phyloP scores from a whole-genome alignment of 1,284 basidiomycete species.

The Austroboletus niveus region DNA sequence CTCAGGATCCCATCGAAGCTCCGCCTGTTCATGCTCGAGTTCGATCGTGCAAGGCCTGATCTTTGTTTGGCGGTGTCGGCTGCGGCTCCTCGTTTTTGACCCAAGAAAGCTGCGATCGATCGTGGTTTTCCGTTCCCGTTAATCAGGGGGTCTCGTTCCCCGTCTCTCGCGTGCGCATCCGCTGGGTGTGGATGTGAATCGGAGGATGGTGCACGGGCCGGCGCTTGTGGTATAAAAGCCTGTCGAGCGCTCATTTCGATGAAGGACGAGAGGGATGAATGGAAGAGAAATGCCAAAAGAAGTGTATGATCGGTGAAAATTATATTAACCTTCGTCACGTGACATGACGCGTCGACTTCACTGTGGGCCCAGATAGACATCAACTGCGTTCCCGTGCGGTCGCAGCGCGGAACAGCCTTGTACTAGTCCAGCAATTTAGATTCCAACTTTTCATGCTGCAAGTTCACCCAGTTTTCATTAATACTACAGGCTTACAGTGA shows the following conservation, averaged over 20 bases:
- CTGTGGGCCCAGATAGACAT: too few species aligned
- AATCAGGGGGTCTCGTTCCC: constrained; percentile 1
- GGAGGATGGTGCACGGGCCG: constrained; percentile 7
- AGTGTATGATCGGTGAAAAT: not conserved
- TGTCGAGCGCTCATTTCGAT: constrained; percentile 27
- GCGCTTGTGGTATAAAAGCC: constrained; percentile 22
- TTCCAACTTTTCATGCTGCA: too few species aligned
- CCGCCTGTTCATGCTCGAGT: constrained; percentile 8
- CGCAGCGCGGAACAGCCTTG: too few species aligned
- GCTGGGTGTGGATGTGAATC: constrained; percentile 6
- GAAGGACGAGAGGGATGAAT: not conserved
- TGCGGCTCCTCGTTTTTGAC: constrained; percentile 13
- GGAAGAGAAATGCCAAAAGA: not conserved
- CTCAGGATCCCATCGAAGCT: constrained; percentile 25
- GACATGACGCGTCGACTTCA: not conserved
- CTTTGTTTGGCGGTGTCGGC: not conserved
- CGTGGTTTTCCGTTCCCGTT: constrained; percentile 13
- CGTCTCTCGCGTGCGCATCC: constrained; percentile 10
- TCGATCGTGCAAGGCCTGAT: constrained; percentile 9
- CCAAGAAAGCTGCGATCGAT: constrained; percentile 23
- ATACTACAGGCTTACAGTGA: too few species aligned
- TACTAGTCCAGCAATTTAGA: too few species aligned
- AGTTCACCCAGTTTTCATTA: too few species aligned
- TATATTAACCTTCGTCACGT: not conserved
- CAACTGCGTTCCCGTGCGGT: too few species aligned